Percentiles rank a stretch among this genome's conserved stretches.
Evolutionary conservation across 257 asterid species (phyloP).

Genomic region (Solanum pinnatisectum): DNA sequence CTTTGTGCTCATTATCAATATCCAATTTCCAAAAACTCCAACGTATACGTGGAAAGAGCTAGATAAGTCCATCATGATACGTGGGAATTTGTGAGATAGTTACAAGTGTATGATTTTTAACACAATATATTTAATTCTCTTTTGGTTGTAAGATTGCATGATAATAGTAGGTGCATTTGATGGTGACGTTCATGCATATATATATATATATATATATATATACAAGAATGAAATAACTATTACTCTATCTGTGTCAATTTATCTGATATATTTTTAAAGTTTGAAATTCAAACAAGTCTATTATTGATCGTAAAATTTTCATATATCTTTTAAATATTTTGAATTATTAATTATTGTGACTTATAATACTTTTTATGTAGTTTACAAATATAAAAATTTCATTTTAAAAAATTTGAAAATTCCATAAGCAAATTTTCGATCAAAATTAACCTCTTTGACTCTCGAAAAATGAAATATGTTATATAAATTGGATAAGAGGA

Average conservation of each 20-base stretch:
- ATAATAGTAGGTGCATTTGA: conserved; percentile 7
- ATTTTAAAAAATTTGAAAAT: no score
- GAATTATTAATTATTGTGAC: no score
- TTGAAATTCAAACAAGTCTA: no score
- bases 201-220: neutral
- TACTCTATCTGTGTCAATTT: neutral
- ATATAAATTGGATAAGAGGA: no score
- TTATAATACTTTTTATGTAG: no score
- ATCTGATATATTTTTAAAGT: no score
- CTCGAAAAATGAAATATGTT: no score
- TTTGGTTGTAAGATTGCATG: conserved; percentile 21
- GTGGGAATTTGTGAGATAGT: neutral
- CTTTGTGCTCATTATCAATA: neutral
- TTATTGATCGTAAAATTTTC: no score
- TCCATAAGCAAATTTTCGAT: no score
- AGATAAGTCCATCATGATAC: neutral
- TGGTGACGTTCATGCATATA: conserved; percentile 6
- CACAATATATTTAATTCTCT: neutral
- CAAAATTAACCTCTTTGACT: no score
- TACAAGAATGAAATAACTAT: neutral
- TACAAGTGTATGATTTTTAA: neutral
- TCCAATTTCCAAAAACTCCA: neutral
- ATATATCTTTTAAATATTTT: no score
- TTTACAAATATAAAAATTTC: no score
- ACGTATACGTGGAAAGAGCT: neutral